These are phyloP conservation scores for Williopsis jadinii DNA, from an alignment of 1,139 yeast genomes.

Conservation along the genomic window DNA sequence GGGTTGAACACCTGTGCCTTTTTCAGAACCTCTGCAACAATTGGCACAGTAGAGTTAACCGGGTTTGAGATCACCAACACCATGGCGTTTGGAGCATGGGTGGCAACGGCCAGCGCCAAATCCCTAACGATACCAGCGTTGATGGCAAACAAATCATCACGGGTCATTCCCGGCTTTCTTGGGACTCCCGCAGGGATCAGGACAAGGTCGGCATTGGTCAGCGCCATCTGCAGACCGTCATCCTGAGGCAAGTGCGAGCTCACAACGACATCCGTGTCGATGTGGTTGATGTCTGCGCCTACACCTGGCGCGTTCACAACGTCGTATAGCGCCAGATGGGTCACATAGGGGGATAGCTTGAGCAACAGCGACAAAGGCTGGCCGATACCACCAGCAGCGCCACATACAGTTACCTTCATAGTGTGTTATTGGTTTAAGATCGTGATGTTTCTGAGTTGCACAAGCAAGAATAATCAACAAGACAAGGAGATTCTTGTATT, in stretches of 20 bases:
- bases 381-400: constrained; percentile 89
- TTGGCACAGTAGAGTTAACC: constrained; percentile 92
- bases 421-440: not conserved
- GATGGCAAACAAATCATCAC: constrained; percentile 91
- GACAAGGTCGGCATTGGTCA: constrained; percentile 67
- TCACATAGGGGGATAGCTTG: constrained; percentile 47
- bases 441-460: too few relatives aligned
- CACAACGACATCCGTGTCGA: constrained; percentile 73
- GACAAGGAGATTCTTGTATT: too few relatives aligned
- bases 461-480: too few relatives aligned
- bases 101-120: constrained; percentile 75
- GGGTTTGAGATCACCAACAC: constrained; percentile 86
- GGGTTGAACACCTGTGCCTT: constrained; percentile 72
- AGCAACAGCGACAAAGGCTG: constrained; percentile 85
- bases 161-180: constrained; percentile 97
- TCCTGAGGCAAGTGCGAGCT: constrained; percentile 65
- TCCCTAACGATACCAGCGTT: constrained; percentile 87
- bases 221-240: constrained; percentile 49
- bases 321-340: constrained; percentile 75
- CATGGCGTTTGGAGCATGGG: constrained; percentile 66
- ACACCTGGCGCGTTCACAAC: constrained; percentile 90
- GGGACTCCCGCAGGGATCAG: constrained; percentile 96
- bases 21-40: constrained; percentile 80
- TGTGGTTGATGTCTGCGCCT: constrained; percentile 85
- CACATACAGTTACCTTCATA: constrained; percentile 61